A percentile compares a stretch with the other conserved stretches of the same genome.
Evolutionary conservation across 1,284 basidiomycete species (phyloP).

Genomic region (Trametes hirsuta): DNA sequence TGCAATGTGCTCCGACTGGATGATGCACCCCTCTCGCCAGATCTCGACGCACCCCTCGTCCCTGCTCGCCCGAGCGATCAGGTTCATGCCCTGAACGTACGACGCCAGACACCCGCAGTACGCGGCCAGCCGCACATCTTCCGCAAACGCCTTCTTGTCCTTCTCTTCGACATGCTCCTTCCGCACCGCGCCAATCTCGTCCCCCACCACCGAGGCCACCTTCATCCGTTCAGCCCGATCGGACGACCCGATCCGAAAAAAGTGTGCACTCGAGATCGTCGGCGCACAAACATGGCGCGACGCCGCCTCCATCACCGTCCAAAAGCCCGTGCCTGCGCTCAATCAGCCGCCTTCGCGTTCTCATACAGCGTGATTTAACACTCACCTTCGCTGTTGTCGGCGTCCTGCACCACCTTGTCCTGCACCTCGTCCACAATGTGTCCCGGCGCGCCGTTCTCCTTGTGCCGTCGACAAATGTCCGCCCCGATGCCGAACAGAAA

Average conservation of each 20-base stretch:
- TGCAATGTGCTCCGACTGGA: constrained; percentile 27
- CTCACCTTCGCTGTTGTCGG: constrained; percentile 27
- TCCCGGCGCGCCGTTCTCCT: constrained; percentile 16
- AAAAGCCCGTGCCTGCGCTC: constrained; percentile 25
- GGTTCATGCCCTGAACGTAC: constrained; percentile 28
- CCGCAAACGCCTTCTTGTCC: constrained; percentile 16
- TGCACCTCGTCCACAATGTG: constrained; percentile 30
- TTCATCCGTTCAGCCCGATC: constrained; percentile 27
- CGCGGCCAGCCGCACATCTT: constrained; percentile 26
- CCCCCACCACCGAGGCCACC: constrained; percentile 22
- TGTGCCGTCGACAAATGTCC: constrained; percentile 27
- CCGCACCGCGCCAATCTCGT: constrained; percentile 21
- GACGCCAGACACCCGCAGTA: constrained; percentile 27
- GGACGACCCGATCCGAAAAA: constrained; percentile 29
- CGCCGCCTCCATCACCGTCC: constrained; percentile 27
- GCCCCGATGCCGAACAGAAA: constrained; percentile 29
- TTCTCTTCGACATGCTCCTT: constrained; percentile 24
- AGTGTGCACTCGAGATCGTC: constrained; percentile 30
- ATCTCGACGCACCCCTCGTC: constrained; percentile 28
- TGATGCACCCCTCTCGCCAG: constrained; percentile 32
- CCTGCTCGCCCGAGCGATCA: constrained; percentile 27
- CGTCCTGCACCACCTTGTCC: constrained; percentile 32
- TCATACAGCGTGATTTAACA: neutral
- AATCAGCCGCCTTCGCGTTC: neutral
- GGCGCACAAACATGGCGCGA: constrained; percentile 27